A percentile compares a stretch with the other conserved stretches of the same genome.
These are phyloP conservation scores for Xylariaceae sp. DNA, from an alignment of 2,329 filamentous ascomycete species.

Conservation along the genomic window DNA sequence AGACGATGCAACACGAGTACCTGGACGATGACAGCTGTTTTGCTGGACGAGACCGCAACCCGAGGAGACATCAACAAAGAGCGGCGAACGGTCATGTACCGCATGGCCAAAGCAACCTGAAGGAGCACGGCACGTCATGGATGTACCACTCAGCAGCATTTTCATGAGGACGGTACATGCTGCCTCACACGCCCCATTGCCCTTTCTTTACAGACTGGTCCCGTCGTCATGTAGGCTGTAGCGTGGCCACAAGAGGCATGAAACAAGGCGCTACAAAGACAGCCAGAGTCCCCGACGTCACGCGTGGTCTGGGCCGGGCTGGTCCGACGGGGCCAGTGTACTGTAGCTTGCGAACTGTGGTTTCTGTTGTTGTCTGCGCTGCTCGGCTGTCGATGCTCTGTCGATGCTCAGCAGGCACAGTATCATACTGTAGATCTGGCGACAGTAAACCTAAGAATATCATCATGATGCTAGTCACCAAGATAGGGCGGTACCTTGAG, in stretches of 20 bases:
- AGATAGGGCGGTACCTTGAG: slow-evolving; percentile 20
- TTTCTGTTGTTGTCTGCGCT: slow-evolving; percentile 1
- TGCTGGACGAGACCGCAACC: background rate
- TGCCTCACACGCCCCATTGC: no score
- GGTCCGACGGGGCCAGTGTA: slow-evolving; percentile 1
- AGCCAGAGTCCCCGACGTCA: background rate
- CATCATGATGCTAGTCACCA: slow-evolving; percentile 21
- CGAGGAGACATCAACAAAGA: slow-evolving; percentile 12
- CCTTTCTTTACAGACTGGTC: no score
- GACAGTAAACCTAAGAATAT: slow-evolving; percentile 19
- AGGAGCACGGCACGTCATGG: no score
- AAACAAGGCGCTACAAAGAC: no score
- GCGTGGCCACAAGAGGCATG: no score
- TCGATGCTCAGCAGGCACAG: slow-evolving; percentile 11
- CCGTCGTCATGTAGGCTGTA: no score
- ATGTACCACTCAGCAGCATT: no score
- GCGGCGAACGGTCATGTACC: background rate
- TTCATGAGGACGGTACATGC: no score
- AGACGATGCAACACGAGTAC: slow-evolving; percentile 22
- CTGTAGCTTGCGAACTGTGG: slow-evolving; percentile 4
- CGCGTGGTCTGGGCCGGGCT: slow-evolving; percentile 6
- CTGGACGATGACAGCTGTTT: background rate
- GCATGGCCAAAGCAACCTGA: no score
- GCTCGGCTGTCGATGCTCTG: slow-evolving; percentile 3
- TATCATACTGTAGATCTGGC: slow-evolving; percentile 22